These are phyloP conservation scores for Leishmania tropica DNA, from an alignment of 208 protist genomes.

Conservation along the genomic window DNA sequence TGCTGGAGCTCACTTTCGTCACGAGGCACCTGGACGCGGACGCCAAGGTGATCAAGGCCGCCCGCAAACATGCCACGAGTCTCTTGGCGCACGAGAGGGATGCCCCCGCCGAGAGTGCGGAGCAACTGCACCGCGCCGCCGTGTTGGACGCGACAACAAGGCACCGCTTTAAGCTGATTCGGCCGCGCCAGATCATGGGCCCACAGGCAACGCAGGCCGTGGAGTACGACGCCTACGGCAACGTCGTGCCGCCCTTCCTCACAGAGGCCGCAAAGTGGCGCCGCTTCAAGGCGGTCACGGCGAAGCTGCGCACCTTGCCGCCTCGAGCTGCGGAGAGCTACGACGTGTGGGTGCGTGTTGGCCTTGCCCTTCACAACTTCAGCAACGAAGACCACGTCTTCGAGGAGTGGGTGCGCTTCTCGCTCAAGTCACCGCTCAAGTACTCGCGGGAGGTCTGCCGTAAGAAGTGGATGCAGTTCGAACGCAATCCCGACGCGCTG, in stretches of 20 bases:
- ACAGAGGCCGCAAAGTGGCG: conserved; percentile 77
- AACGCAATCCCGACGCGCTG: conserved; percentile 80
- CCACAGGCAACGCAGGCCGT: conserved; percentile 44
- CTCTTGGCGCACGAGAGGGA: conserved; percentile 9
- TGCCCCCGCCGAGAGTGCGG: conserved; percentile 9
- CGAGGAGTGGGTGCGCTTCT: conserved; percentile 88
- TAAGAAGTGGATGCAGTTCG: conserved; percentile 85
- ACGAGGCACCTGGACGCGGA: conserved; percentile 48
- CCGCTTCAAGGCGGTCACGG: conserved; percentile 62
- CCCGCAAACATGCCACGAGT: conserved; percentile 29
- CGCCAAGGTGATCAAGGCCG: conserved; percentile 23
- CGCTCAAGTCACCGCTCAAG: conserved; percentile 75
- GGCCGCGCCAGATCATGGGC: conserved; percentile 51
- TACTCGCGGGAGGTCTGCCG: conserved; percentile 77
- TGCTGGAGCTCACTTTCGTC: conserved; percentile 72
- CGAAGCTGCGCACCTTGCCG: conserved; percentile 61
- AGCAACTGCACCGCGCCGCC: conserved; percentile 19
- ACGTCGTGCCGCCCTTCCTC: conserved; percentile 70
- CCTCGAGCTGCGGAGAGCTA: conserved; percentile 65
- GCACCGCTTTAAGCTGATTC: conserved; percentile 62
- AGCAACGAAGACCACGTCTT: conserved; percentile 88
- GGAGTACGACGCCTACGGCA: conserved; percentile 86
- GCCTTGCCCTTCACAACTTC: conserved; percentile 87
- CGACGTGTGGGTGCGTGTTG: conserved; percentile 83
- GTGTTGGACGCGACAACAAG: conserved; percentile 26